Conservation (phyloP, 202 grass and related monocot species). For the Thinopyrum obtusiflorum region DNA sequence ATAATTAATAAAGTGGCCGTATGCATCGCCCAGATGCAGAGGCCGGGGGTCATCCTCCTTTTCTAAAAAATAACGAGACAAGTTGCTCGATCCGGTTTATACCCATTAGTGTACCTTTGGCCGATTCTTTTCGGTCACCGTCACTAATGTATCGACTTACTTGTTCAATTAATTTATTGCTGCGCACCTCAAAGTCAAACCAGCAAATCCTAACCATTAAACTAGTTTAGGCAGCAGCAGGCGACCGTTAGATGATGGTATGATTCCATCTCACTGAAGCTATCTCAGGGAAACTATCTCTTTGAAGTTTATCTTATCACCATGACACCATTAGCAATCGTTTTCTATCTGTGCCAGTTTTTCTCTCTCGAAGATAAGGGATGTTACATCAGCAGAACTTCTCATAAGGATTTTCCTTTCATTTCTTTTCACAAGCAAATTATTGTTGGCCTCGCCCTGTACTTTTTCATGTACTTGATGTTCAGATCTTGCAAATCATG, state of each 20-base stretch:
- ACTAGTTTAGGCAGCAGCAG: neutral
- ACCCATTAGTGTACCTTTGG: no score
- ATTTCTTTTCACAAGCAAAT: neutral
- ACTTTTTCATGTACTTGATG: no score
- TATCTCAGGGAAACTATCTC: neutral
- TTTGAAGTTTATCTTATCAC: conserved; percentile 26
- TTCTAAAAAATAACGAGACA: no score
- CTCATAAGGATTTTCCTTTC: neutral
- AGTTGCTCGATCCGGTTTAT: no score
- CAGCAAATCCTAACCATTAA: no score
- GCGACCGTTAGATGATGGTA: neutral
- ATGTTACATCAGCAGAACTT: neutral
- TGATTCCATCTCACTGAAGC: neutral
- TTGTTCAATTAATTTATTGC: no score
- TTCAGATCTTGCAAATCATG: neutral
- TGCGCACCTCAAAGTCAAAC: no score
- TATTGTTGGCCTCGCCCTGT: neutral
- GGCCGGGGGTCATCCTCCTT: no score
- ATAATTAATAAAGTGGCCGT: no score
- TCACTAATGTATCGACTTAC: no score
- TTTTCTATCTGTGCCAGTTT: neutral
- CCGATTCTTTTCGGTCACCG: no score
- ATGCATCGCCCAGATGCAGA: no score
- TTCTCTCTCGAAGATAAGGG: conserved; percentile 6
- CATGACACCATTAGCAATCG: neutral